A percentile compares a stretch with the other conserved stretches of the same genome.
Evolutionary conservation across 306 rosid genomes (phyloP).

Genomic region (Cucurbita maxima): DNA sequence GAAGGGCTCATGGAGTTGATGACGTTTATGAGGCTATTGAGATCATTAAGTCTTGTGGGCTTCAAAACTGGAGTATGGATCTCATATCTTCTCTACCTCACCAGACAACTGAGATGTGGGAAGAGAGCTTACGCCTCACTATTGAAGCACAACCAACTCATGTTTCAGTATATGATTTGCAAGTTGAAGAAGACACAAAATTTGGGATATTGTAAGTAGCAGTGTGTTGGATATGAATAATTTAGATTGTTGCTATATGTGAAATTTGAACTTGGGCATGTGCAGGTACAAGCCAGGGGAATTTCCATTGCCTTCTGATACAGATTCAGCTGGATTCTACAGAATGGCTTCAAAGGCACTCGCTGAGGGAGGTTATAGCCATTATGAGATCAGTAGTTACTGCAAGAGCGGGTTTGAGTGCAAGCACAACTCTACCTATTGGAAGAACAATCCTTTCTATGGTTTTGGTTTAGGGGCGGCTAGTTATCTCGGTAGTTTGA

Average conservation of each 20-base stretch:
- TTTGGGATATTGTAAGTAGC: conserved; percentile 61
- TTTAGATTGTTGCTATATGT: conserved; percentile 3
- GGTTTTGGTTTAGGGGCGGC: conserved; percentile 86
- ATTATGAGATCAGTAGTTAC: conserved; percentile 93
- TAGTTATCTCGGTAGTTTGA: conserved; percentile 55
- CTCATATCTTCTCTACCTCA: conserved; percentile 82
- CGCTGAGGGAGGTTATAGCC: conserved; percentile 40
- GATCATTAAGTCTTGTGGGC: conserved; percentile 50
- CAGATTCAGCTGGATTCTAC: conserved; percentile 61
- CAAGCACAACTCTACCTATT: conserved; percentile 71
- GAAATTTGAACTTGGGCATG: conserved; percentile 11
- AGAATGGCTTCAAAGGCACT: conserved; percentile 69
- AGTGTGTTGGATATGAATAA: neutral
- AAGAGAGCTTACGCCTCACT: conserved; percentile 60
- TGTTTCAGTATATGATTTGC: conserved; percentile 83
- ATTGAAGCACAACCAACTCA: conserved; percentile 57
- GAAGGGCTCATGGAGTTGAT: conserved; percentile 68
- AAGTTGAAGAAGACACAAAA: conserved; percentile 78
- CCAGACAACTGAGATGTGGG: conserved; percentile 74
- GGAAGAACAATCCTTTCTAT: conserved; percentile 84
- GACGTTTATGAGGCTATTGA: conserved; percentile 73
- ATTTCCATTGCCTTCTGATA: conserved; percentile 84
- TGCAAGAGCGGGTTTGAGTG: conserved; percentile 65
- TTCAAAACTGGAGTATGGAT: conserved; percentile 84
- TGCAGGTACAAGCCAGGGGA: conserved; percentile 75